phyloP scores from a whole-genome alignment of 352 stramenopile species.

The Globisporangium paddicum region DNA sequence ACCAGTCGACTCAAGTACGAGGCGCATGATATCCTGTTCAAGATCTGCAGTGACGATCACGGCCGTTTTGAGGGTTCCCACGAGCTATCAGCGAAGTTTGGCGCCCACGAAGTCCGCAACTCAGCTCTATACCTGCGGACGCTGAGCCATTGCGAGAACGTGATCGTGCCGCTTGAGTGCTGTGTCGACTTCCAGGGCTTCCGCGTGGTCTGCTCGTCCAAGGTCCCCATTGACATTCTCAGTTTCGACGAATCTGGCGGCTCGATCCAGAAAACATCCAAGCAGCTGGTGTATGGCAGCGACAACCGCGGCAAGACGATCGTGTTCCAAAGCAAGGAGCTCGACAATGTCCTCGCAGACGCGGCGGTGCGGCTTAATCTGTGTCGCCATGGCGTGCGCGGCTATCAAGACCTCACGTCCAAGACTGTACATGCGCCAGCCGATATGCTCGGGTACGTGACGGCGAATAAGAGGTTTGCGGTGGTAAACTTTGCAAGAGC shows the following conservation, averaged over 20 bases:
- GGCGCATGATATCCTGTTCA: constrained; percentile 86
- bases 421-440: constrained; percentile 74
- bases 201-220: constrained; percentile 79
- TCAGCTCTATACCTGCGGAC: constrained; percentile 71
- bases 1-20: constrained; percentile 72
- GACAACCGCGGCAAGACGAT: constrained; percentile 82
- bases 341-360: constrained; percentile 62
- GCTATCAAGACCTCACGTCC: constrained; percentile 83
- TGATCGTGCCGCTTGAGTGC: constrained; percentile 72
- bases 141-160: constrained; percentile 24
- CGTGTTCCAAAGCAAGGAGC: constrained; percentile 69
- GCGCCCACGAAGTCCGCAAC: constrained; percentile 74
- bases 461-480: constrained; percentile 43
- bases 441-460: constrained; percentile 81
- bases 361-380: constrained; percentile 77
- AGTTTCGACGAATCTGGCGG: constrained; percentile 59
- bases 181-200: constrained; percentile 88
- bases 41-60: constrained; percentile 89
- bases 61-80: constrained; percentile 88
- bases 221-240: constrained; percentile 75
- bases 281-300: constrained; percentile 85
- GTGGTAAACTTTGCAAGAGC: constrained; percentile 82
- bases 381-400: constrained; percentile 77
- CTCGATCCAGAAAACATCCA: constrained; percentile 48
- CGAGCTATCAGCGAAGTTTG: constrained; percentile 84